Evolutionary conservation across 1,284 basidiomycete genomes (phyloP).

Genomic region (Marasmius tenuissimus): DNA sequence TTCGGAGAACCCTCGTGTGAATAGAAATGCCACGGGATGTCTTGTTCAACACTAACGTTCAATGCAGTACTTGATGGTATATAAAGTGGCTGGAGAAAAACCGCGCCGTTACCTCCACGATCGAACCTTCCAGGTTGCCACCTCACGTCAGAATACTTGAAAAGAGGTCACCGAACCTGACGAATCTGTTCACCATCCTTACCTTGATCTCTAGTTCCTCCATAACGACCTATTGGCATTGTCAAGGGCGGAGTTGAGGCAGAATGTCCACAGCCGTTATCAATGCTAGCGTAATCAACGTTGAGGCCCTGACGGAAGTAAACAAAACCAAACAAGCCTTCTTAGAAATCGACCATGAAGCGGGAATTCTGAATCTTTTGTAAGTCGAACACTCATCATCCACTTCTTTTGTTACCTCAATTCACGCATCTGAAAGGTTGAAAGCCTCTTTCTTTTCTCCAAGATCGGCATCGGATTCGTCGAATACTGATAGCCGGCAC

Average conservation of each 20-base stretch:
- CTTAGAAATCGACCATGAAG: neutral
- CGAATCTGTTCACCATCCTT: neutral
- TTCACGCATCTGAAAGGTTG: neutral
- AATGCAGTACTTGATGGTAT: no score
- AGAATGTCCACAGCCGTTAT: neutral
- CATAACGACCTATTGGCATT: neutral
- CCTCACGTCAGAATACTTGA: no score
- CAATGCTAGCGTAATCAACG: neutral
- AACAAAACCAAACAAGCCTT: slow-evolving; percentile 1
- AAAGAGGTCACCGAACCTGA: neutral
- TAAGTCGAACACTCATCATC: slow-evolving; percentile 4
- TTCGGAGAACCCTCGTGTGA: no score
- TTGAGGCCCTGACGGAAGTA: neutral
- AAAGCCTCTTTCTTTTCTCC: neutral
- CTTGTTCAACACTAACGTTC: no score
- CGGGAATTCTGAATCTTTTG: slow-evolving; percentile 1
- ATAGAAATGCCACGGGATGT: no score
- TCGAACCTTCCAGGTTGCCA: no score
- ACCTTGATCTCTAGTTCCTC: neutral
- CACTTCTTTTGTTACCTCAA: neutral
- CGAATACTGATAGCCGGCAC: neutral
- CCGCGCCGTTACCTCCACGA: no score
- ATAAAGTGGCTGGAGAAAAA: no score
- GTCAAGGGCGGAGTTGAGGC: neutral
- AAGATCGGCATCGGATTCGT: neutral